Conservation (phyloP, 352 stramenopile species). For the Phytophthora pisi region DNA sequence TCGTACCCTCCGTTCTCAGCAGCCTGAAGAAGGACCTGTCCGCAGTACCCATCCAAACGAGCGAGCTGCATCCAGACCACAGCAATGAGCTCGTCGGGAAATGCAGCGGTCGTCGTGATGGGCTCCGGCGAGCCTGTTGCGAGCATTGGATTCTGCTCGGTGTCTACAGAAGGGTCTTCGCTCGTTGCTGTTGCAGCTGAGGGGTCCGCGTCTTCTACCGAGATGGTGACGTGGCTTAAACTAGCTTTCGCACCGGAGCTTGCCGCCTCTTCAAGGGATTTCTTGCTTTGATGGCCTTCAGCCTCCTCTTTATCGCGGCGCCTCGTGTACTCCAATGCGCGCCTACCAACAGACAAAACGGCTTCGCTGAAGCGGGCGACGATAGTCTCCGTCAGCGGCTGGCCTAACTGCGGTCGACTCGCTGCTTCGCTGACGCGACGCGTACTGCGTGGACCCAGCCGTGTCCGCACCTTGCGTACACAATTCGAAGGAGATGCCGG, state of each 20-base stretch:
- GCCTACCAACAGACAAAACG: constrained; percentile 62
- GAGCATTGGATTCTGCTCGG: constrained; percentile 37
- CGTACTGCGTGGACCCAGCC: constrained; percentile 15
- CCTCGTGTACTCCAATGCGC: constrained; percentile 59
- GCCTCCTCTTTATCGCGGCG: constrained; percentile 30
- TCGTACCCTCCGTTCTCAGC: constrained; percentile 77
- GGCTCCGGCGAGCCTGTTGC: constrained; percentile 16
- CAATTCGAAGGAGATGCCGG: constrained; percentile 11
- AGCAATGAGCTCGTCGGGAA: constrained; percentile 71
- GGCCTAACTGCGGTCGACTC: constrained; percentile 52
- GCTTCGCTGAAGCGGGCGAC: constrained; percentile 69
- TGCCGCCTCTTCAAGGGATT: constrained; percentile 8
- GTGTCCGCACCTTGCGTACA: constrained; percentile 15
- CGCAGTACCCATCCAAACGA: constrained; percentile 81
- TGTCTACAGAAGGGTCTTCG: constrained; percentile 16
- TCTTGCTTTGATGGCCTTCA: constrained; percentile 9
- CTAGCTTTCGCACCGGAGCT: constrained; percentile 4
- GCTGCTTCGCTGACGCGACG: constrained; percentile 64
- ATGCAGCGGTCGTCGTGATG: constrained; percentile 36
- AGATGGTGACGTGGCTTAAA: constrained; percentile 35
- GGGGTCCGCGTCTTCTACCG: constrained; percentile 18
- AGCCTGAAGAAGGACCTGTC: constrained; percentile 80
- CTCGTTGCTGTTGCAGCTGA: constrained; percentile 5
- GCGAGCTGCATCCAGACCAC: constrained; percentile 87
- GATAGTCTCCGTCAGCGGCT: constrained; percentile 68